Base-by-base conservation (phyloP, 1,284 basidiomycete species). In the Cutaneotrichosporon cavernicola region DNA sequence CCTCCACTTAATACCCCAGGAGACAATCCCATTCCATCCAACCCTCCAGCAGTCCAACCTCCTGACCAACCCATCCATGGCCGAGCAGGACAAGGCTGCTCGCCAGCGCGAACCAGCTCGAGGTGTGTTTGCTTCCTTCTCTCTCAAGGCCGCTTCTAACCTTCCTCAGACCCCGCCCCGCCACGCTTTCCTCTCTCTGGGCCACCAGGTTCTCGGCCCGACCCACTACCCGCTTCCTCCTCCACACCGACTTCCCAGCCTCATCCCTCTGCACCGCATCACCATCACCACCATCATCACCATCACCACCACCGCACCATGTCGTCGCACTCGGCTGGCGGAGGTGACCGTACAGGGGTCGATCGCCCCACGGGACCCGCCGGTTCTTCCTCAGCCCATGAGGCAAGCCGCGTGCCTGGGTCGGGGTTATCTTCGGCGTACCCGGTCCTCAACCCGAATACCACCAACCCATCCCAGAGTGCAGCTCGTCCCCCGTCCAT, bases 371-470 rank as follows among this genome's bases (percentile, higher is more conserved):
- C 56, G 31, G 49, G 38, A 5, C 46, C 56, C 10, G 26, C 56
- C 5, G 31, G 53, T 22, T 16, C 58, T 36, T 31, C 62, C 36
- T 21, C 62, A 14, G n/a, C 46, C 8, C 46, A 59, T 18, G 63
- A 52, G n/a, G 40, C 57, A 6, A 60, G 58, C 53, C 63, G 59
- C 56, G 49, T 58, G 53, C 63, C 63, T 43, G 63, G 63, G 32
- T 61, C 63, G 30, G 60, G 60, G 22, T 36, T 61, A 57, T 56
- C 60, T 51, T 58, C 56, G 38, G 36, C 64, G 21, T 59, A 62
- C 22, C 60, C 60, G 4, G 31, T 38, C 13, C 57, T 56, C 57
- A 51, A 51, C 22, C 49, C 49, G 21, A 50, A 30, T 30, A 26
- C 49, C 26, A 30, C 49, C 49, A 50, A 50, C 49, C 21, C 49